These are phyloP conservation scores for Diversispora eburnea DNA, from an alignment of 192 early-diverging fungal species.

Conservation along the genomic window DNA sequence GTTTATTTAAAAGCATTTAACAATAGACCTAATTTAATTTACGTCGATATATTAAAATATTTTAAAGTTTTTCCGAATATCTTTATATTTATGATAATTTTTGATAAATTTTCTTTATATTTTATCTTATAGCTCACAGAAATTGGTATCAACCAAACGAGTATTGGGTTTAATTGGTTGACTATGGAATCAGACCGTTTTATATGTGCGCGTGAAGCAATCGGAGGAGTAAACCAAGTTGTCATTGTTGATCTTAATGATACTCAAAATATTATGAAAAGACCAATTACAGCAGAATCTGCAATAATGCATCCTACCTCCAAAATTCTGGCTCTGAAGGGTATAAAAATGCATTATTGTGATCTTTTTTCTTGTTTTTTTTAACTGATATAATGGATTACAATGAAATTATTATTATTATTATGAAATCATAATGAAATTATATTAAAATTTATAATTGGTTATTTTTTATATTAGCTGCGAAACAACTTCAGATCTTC, in stretches of 20 bases:
- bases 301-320: constrained; percentile 96
- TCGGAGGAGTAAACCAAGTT: constrained; percentile 57
- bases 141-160: constrained; percentile 85
- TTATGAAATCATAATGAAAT: background rate
- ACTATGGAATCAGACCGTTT: constrained; percentile 98
- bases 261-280: constrained; percentile 72
- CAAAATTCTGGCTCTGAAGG: constrained; percentile 95
- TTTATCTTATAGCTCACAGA: constrained; percentile 68
- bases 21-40: background rate
- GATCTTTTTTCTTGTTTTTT: background rate
- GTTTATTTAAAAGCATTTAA: background rate
- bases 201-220: constrained; percentile 89
- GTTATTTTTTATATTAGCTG: constrained; percentile 51
- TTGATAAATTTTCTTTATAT: background rate
- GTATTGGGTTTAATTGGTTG: constrained; percentile 95
- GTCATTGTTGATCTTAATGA: constrained; percentile 94
- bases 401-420: no score
- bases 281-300: constrained; percentile 95
- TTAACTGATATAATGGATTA: background rate
- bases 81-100: background rate
- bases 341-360: constrained; percentile 33
- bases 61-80: background rate
- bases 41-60: background rate
- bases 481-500: constrained; percentile 92
- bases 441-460: background rate